A percentile compares a stretch with the other conserved stretches of the same genome.
These are phyloP conservation scores for Beauveria scarabaeidicola DNA, from an alignment of 2,329 filamentous ascomycete genomes.

Conservation along the genomic window DNA sequence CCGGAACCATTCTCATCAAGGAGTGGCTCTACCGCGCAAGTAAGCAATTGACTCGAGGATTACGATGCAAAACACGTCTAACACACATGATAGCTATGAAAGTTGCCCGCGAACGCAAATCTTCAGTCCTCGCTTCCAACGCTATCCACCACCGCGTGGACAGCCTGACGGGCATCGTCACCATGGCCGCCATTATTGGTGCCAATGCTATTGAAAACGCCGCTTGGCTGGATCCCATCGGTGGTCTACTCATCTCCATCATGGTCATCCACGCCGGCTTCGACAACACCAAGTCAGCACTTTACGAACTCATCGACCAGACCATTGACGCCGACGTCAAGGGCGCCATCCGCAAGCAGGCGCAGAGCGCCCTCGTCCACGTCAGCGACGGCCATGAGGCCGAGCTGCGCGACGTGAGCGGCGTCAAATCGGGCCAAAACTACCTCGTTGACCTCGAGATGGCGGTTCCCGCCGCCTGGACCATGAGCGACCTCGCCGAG, in stretches of 20 bases:
- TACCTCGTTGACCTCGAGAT: conserved; percentile 88
- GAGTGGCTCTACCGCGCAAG: conserved; percentile 97
- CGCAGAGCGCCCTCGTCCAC: conserved; percentile 47
- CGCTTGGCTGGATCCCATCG: conserved; percentile 88
- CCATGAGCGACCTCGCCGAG: conserved; percentile 57
- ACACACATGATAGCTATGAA: conserved; percentile 66
- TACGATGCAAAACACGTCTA: conserved; percentile 15
- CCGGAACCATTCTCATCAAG: conserved; percentile 82
- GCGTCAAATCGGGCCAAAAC: conserved; percentile 93
- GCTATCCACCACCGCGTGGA: conserved; percentile 95
- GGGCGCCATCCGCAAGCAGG: conserved; percentile 58
- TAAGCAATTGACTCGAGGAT: conserved; percentile 39
- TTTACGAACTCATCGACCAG: conserved; percentile 86
- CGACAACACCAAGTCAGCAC: conserved; percentile 71
- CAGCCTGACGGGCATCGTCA: conserved; percentile 89
- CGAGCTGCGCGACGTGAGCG: conserved; percentile 70
- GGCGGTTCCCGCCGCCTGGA: conserved; percentile 68
- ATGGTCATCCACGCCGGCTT: conserved; percentile 89
- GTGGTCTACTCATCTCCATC: conserved; percentile 82
- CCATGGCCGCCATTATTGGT: conserved; percentile 78
- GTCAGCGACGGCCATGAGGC: conserved; percentile 49
- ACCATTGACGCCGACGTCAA: conserved; percentile 81
- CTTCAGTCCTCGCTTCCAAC: conserved; percentile 90
- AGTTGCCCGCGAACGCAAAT: conserved; percentile 86
- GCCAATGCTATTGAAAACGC: conserved; percentile 81